Conservation (phyloP, 2,329 filamentous ascomycete genomes). For the Curvularia sp. region DNA sequence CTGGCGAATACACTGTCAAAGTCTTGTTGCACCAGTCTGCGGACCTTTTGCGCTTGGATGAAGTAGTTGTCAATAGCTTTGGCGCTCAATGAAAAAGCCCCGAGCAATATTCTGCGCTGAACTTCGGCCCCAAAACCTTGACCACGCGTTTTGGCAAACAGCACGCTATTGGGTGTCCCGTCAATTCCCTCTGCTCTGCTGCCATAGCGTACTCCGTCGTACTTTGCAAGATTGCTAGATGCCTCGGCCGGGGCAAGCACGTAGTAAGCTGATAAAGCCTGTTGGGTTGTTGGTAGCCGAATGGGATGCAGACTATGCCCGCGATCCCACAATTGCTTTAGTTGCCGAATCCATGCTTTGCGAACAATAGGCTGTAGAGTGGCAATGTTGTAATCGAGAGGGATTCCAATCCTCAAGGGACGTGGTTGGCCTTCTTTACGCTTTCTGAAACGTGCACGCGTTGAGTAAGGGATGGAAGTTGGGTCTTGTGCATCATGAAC, state of each 20-base stretch:
- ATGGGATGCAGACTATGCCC: constrained; percentile 78
- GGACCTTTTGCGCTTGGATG: constrained; percentile 87
- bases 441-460: constrained; percentile 57
- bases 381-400: constrained; percentile 83
- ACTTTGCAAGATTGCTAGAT: constrained; percentile 94
- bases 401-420: constrained; percentile 62
- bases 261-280: constrained; percentile 92
- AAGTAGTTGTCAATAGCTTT: constrained; percentile 97
- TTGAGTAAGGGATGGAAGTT: constrained; percentile 68
- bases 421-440: not conserved
- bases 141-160: constrained; percentile 77
- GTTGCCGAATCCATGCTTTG: constrained; percentile 70
- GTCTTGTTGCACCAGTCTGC: constrained; percentile 82
- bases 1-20: constrained; percentile 80
- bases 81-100: constrained; percentile 88
- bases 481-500: constrained; percentile 75
- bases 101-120: constrained; percentile 83
- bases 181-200: constrained; percentile 63
- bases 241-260: constrained; percentile 94
- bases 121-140: constrained; percentile 84
- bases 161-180: constrained; percentile 58
- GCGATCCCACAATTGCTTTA: constrained; percentile 65
- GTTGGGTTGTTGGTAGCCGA: constrained; percentile 81
- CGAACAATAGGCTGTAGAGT: constrained; percentile 77
- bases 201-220: constrained; percentile 95